Evolutionary conservation across 345 rosid species (phyloP).

Genomic region (Hirschfeldia incana): DNA sequence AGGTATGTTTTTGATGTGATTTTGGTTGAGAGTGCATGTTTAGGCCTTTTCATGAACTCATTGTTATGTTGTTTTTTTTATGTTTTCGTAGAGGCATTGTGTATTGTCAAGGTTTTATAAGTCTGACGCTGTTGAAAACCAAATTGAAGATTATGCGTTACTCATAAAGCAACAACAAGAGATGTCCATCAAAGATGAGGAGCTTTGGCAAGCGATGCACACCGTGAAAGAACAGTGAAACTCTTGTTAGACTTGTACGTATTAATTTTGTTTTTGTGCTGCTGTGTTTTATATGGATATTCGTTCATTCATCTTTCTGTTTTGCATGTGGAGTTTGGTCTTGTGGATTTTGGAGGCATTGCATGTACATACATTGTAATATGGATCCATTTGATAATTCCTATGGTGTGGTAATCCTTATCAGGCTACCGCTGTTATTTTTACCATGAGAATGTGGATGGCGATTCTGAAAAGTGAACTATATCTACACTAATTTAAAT

Average conservation of each 20-base stretch:
- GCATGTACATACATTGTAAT: too few species aligned
- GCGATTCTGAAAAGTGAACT: too few species aligned
- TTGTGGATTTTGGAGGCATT: not conserved
- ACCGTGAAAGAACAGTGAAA: not conserved
- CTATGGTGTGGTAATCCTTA: too few species aligned
- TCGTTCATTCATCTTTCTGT: not conserved
- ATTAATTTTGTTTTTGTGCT: not conserved
- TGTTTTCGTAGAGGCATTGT: too few species aligned
- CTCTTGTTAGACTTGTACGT: not conserved
- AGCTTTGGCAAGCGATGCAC: not conserved
- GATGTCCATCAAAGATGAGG: not conserved
- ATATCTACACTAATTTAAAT: too few species aligned
- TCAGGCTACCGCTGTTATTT: too few species aligned
- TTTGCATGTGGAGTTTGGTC: not conserved
- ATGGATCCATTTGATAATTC: too few species aligned
- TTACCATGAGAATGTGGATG: too few species aligned
- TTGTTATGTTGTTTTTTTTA: too few species aligned
- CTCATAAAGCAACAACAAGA: not conserved
- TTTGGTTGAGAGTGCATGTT: too few species aligned
- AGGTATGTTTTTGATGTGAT: too few species aligned
- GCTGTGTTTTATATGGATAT: not conserved
- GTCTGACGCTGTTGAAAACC: not conserved
- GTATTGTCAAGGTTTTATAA: not conserved
- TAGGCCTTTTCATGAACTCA: too few species aligned
- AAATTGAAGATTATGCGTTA: not conserved